Evolutionary conservation across 768 basidiomycete genomes (phyloP).

Genomic region (Phaffia australis): DNA sequence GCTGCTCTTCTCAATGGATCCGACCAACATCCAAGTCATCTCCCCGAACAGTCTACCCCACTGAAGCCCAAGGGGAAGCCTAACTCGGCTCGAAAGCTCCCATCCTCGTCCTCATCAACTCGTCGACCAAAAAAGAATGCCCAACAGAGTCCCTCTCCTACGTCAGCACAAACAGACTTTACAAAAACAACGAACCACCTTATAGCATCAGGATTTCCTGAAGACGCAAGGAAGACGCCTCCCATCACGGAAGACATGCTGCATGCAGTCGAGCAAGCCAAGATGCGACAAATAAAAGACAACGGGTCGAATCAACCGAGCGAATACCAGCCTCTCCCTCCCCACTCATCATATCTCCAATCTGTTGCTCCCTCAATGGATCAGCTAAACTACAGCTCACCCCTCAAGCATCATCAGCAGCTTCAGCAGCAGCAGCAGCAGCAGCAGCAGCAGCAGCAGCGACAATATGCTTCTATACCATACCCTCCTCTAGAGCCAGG

Average conservation of each 20-base stretch:
- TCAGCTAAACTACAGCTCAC: not conserved
- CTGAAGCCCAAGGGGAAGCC: not conserved
- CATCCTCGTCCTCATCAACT: not conserved
- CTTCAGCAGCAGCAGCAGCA: no score
- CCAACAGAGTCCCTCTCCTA: not conserved
- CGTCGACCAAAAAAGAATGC: not conserved
- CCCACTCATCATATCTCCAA: constrained; percentile 3
- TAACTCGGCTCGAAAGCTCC: constrained; percentile 1
- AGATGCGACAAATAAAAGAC: not conserved
- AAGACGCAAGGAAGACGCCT: not conserved
- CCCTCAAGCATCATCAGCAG: constrained; percentile 10
- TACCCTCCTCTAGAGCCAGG: not conserved
- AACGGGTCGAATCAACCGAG: no score
- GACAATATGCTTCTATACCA: not conserved
- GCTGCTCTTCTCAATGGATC: no score
- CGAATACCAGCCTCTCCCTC: not conserved
- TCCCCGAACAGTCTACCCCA: no score
- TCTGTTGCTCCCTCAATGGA: not conserved
- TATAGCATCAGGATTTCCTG: not conserved
- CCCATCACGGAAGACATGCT: constrained; percentile 10
- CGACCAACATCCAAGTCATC: no score
- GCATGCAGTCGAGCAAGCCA: not conserved
- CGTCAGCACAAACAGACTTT: not conserved
- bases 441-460: no score
- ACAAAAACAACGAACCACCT: not conserved